phyloP scores from a whole-genome alignment of 2,329 filamentous ascomycete species.

The Talaromyces islandicus region DNA sequence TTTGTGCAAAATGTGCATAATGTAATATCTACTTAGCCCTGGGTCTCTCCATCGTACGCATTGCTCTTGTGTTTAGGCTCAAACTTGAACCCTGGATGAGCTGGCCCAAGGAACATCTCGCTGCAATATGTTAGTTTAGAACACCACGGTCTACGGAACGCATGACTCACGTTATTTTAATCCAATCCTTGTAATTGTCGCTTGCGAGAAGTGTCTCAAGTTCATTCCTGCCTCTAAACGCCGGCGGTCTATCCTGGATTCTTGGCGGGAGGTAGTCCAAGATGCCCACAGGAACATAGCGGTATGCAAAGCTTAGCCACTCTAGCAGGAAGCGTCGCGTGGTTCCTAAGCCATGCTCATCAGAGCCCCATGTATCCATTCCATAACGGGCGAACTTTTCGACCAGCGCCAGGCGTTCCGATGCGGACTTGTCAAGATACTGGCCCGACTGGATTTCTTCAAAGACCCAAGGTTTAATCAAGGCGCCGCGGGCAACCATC shows the following conservation, averaged over 20 bases:
- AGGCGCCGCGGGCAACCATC: constrained; percentile 92
- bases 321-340: constrained; percentile 90
- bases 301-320: constrained; percentile 88
- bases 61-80: constrained; percentile 98
- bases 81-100: constrained; percentile 86
- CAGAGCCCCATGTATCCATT: constrained; percentile 89
- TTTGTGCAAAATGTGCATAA: not conserved
- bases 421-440: constrained; percentile 90
- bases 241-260: constrained; percentile 83
- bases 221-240: constrained; percentile 77
- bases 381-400: constrained; percentile 89
- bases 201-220: constrained; percentile 90
- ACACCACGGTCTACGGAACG: not conserved
- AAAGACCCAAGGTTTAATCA: constrained; percentile 98
- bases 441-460: constrained; percentile 90
- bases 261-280: constrained; percentile 82
- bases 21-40: constrained; percentile 45
- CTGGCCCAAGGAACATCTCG: constrained; percentile 95
- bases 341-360: constrained; percentile 86
- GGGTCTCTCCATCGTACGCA: constrained; percentile 74
- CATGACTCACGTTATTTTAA: constrained; percentile 80
- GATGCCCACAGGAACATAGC: constrained; percentile 85
- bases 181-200: constrained; percentile 93
- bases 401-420: constrained; percentile 76
- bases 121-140: constrained; percentile 41